Evolutionary conservation across 345 rosid genomes (phyloP), one percentile per base, ranked within the genome.

Genomic region (Salix udensis): DNA sequence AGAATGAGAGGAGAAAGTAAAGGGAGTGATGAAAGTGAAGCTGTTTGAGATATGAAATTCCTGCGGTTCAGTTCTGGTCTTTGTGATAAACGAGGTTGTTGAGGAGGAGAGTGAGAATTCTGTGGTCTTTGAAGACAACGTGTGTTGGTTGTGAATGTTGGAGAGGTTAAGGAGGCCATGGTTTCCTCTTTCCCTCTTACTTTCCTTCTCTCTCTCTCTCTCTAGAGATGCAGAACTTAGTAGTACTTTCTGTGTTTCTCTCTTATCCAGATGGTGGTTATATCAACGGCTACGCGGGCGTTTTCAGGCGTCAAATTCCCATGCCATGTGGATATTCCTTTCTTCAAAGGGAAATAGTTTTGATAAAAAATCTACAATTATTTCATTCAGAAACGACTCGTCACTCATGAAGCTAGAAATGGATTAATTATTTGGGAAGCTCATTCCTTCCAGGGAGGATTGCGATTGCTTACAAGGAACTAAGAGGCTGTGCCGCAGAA

Each of bases 31-130:
- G 50, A 44, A 52, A 86, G 55, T 0, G 94, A 82, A 1, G 91
- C 88, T 0, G 91, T 75, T 68, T 90, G 94, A 64, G 88, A 87
- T 2, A 88, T 68, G 70, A 91, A 76, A 7, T 85, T 76, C 18
- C 93, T 81, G 15, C 92, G 93, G 75, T 26, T 84, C 31, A 88
- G 64, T 40, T 80, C 84, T 65, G 85, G 70, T 64, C 16, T 2
- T 0, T 50, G 16, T 8, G 71, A 61, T 30, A 82, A 75, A 28
- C 82, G 88, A 42, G 75, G 80, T 31, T 77, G 84, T 19, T 40
- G 66, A 31, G 74, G 16, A 3, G 40, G 77, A 61, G 83, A 30
- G 5, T 78, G 82, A 36, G 69, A 18, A 14, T 53, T 44, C 50
- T 44, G 65, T 11, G 81, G 58, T 15, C 79, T 81, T 12, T 80